Percentiles rank a stretch among this genome's conserved stretches.
These are phyloP conservation scores for peach (Prunus persica) DNA, from an alignment of 306 rosid species.

Conservation along the genomic window DNA sequence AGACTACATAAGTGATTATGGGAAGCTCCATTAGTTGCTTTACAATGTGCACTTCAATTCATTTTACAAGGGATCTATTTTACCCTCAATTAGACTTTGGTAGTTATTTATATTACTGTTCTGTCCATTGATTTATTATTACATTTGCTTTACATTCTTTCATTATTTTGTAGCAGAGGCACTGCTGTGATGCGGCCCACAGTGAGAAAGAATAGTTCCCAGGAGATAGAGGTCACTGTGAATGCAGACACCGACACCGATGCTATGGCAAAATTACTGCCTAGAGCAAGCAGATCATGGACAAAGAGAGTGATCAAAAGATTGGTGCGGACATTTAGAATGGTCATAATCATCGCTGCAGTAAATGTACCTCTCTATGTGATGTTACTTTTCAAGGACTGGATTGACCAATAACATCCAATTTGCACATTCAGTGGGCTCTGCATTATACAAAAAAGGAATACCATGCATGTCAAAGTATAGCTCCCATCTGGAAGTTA, in stretches of 20 bases:
- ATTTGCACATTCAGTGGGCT: not conserved
- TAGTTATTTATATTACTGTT: not conserved
- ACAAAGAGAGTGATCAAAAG: constrained; percentile 52
- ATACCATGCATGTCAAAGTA: not conserved
- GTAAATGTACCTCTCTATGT: constrained; percentile 78
- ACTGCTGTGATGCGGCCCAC: constrained; percentile 63
- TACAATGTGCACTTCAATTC: too few species aligned
- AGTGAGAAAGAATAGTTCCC: constrained; percentile 50
- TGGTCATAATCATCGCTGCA: constrained; percentile 60
- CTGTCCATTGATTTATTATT: not conserved
- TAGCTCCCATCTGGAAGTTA: not conserved
- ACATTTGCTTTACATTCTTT: not conserved
- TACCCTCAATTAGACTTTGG: not conserved
- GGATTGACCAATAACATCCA: constrained; percentile 57
- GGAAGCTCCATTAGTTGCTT: not conserved
- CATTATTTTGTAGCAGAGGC: constrained; percentile 47
- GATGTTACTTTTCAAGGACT: constrained; percentile 81
- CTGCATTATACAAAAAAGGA: not conserved
- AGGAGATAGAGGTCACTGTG: constrained; percentile 47
- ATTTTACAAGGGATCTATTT: not conserved
- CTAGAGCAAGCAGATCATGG: constrained; percentile 55
- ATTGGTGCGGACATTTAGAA: constrained; percentile 47
- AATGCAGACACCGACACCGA: constrained; percentile 43
- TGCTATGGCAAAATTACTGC: constrained; percentile 32
- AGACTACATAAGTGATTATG: not conserved